These are phyloP conservation scores for Zalerion maritima DNA, from an alignment of 495 filamentous ascomycete genomes.

Conservation along the genomic window DNA sequence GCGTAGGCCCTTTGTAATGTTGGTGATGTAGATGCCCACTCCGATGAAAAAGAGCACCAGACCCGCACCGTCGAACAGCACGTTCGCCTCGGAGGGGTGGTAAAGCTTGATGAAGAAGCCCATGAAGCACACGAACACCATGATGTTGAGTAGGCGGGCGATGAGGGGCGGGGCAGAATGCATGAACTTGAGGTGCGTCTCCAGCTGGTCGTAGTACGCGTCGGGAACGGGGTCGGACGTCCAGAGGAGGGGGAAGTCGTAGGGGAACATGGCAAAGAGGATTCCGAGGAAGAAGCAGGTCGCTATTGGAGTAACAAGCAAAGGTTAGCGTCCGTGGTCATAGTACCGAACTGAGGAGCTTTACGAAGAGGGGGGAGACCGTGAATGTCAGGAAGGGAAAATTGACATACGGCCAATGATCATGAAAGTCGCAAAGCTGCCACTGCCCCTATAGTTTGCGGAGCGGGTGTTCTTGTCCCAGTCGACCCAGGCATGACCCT, in stretches of 20 bases:
- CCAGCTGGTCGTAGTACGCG: slow-evolving; percentile 63
- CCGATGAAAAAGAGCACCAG: slow-evolving; percentile 86
- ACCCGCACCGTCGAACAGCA: slow-evolving; percentile 88
- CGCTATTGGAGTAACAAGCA: slow-evolving; percentile 33
- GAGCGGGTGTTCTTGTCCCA: slow-evolving; percentile 34
- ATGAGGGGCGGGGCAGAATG: slow-evolving; percentile 81
- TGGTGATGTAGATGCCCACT: slow-evolving; percentile 79
- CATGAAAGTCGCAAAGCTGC: slow-evolving; percentile 79
- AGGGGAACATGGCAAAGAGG: slow-evolving; percentile 92
- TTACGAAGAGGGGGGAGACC: slow-evolving; percentile 2
- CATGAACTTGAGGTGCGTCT: slow-evolving; percentile 74
- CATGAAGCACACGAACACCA: slow-evolving; percentile 71
- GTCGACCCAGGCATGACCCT: too few relatives aligned
- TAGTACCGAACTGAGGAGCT: slow-evolving; percentile 3
- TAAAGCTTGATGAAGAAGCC: slow-evolving; percentile 92
- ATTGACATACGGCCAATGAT: slow-evolving; percentile 74
- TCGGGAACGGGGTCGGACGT: slow-evolving; percentile 45
- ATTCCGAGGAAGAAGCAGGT: slow-evolving; percentile 96
- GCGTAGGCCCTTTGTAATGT: slow-evolving; percentile 85
- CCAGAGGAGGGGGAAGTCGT: slow-evolving; percentile 97
- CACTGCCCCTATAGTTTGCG: slow-evolving; percentile 32
- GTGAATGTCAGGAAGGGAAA: slow-evolving; percentile 1
- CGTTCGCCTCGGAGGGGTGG: slow-evolving; percentile 78
- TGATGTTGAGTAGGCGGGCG: slow-evolving; percentile 83
- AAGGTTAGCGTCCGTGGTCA: background rate